phyloP scores from a whole-genome alignment of 2,329 filamentous ascomycete genomes.

The Fusarium oligoseptatum region DNA sequence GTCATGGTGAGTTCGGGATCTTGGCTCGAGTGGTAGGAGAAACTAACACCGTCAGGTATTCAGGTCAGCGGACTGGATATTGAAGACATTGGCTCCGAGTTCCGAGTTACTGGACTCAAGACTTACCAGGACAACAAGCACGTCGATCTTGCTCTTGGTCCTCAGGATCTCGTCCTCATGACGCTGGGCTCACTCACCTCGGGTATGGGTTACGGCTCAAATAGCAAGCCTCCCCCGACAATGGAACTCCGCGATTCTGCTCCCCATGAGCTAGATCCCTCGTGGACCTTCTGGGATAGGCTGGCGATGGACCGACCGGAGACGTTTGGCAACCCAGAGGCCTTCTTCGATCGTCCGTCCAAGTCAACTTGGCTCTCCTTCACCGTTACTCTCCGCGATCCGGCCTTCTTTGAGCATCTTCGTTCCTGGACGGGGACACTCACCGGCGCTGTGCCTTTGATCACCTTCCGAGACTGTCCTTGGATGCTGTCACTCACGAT shows the following conservation, averaged over 20 bases:
- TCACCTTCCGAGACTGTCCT: constrained; percentile 45
- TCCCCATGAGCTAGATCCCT: constrained; percentile 41
- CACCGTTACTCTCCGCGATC: constrained; percentile 40
- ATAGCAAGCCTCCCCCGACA: constrained; percentile 38
- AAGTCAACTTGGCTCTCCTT: constrained; percentile 48
- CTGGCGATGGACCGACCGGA: constrained; percentile 37
- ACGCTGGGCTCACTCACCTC: constrained; percentile 44
- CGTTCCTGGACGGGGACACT: constrained; percentile 42
- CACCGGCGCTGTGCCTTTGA: constrained; percentile 39
- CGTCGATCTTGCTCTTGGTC: constrained; percentile 21
- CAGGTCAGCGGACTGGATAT: constrained; percentile 44
- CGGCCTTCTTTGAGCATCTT: constrained; percentile 39
- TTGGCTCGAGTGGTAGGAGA: background rate
- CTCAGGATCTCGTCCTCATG: constrained; percentile 36
- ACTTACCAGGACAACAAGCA: constrained; percentile 37
- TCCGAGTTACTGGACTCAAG: constrained; percentile 37
- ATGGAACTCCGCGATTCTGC: constrained; percentile 47
- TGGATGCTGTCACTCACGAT: constrained; percentile 46
- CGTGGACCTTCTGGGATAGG: constrained; percentile 45
- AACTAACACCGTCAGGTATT: constrained; percentile 38
- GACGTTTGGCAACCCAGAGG: constrained; percentile 44
- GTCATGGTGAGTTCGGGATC: constrained; percentile 36
- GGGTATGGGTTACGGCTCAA: constrained; percentile 44
- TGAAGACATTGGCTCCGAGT: constrained; percentile 35
- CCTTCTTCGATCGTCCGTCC: constrained; percentile 45